Percentiles rank a stretch among this genome's conserved stretches.
Evolutionary conservation across 2,329 filamentous ascomycete species (phyloP).

Genomic region (Aspergillus pseudoterreus): DNA sequence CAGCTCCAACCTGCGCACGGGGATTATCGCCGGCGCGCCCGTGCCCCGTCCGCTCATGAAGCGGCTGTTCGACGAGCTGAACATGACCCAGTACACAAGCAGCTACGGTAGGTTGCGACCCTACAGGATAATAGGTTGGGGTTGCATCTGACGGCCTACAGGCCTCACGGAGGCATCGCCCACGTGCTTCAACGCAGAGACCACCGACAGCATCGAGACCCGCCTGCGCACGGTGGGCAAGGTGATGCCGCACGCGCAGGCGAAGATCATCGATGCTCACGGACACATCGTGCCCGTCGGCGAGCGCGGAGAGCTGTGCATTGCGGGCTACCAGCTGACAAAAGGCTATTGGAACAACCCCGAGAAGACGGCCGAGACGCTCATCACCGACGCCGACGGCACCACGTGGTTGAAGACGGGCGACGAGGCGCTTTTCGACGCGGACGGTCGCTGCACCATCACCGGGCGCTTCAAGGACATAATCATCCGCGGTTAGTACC

Average conservation of each 20-base stretch:
- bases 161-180: conserved; percentile 73
- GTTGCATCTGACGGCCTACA: conserved; percentile 1
- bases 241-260: conserved; percentile 69
- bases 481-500: conserved; percentile 60
- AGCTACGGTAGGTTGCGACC: conserved; percentile 48
- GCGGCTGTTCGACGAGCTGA: conserved; percentile 64
- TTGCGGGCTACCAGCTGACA: conserved; percentile 71
- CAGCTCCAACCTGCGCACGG: conserved; percentile 60
- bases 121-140: neutral
- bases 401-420: conserved; percentile 64
- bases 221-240: conserved; percentile 71
- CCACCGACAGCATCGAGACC: conserved; percentile 64
- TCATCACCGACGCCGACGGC: conserved; percentile 60
- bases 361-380: conserved; percentile 69
- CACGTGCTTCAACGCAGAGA: conserved; percentile 77
- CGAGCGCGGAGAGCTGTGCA: conserved; percentile 68
- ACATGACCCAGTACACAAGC: conserved; percentile 70
- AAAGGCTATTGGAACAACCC: conserved; percentile 63
- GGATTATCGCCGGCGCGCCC: conserved; percentile 74
- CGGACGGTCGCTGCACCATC: conserved; percentile 65
- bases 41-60: conserved; percentile 74
- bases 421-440: conserved; percentile 52
- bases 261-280: conserved; percentile 69
- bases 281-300: conserved; percentile 66
- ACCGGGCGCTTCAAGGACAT: conserved; percentile 77